A percentile compares a stretch with the other conserved stretches of the same genome.
Conservation (phyloP, 139 green algal species). For the Diplosphaera chodatii region DNA sequence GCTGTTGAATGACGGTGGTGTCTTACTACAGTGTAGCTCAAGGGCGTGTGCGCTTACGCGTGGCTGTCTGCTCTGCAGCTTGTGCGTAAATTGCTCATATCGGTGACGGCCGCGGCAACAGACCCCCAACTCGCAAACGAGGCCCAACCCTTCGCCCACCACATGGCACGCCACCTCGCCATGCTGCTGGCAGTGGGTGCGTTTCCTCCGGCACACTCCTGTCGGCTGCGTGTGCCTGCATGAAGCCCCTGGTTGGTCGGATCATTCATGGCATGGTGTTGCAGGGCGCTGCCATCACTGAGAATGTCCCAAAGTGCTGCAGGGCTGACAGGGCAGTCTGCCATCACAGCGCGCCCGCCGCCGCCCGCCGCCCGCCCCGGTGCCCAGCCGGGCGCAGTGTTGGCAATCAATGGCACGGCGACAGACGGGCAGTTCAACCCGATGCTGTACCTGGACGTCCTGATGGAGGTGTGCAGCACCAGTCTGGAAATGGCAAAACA, state of each 20-base stretch:
- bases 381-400: too few relatives aligned
- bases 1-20: too few relatives aligned
- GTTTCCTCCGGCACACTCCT: too few relatives aligned
- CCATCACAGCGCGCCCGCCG: background rate
- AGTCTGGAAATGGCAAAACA: too few relatives aligned
- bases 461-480: conserved; percentile 79
- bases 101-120: conserved; percentile 39
- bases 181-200: conserved; percentile 73
- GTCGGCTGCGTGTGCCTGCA: background rate
- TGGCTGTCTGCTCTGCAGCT: conserved; percentile 25
- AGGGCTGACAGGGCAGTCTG: background rate
- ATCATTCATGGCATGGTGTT: too few relatives aligned
- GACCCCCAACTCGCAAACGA: conserved; percentile 48
- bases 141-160: conserved; percentile 55
- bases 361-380: too few relatives aligned
- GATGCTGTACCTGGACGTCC: conserved; percentile 80
- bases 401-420: conserved; percentile 39
- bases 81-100: conserved; percentile 37
- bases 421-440: conserved; percentile 58
- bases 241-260: too few relatives aligned
- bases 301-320: too few relatives aligned
- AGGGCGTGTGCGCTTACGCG: too few relatives aligned
- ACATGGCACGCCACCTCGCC: conserved; percentile 81
- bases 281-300: too few relatives aligned
- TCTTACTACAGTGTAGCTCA: too few relatives aligned